A percentile compares a stretch with the other conserved stretches of the same genome.
phyloP scores from a whole-genome alignment of 108 stramenopile species.

The Chaetoceros muelleri region DNA sequence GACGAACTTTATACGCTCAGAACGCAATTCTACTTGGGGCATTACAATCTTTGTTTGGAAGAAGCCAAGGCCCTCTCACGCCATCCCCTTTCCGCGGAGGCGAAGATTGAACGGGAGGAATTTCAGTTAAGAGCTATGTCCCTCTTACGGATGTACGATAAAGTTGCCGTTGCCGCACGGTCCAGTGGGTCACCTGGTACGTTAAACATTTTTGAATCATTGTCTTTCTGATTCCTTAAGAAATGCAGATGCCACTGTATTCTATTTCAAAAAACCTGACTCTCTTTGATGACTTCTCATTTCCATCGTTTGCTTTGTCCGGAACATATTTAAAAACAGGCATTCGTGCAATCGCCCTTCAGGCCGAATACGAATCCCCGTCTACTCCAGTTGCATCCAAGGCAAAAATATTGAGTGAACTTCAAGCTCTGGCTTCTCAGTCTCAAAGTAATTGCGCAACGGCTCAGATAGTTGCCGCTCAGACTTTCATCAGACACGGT shows the following conservation, averaged over 20 bases:
- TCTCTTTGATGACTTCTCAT: neutral
- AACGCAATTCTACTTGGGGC: conserved; percentile 95
- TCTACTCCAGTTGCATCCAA: conserved; percentile 22
- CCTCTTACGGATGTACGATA: conserved; percentile 75
- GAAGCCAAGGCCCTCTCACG: conserved; percentile 67
- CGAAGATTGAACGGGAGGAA: conserved; percentile 89
- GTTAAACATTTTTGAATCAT: neutral
- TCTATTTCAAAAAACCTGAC: neutral
- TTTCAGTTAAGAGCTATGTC: conserved; percentile 76
- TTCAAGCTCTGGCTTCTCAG: conserved; percentile 34
- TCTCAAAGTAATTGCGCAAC: conserved; percentile 46
- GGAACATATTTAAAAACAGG: too few species aligned
- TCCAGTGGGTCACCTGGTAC: conserved; percentile 27
- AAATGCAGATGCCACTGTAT: conserved; percentile 1
- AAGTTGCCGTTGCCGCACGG: conserved; percentile 58
- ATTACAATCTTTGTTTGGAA: conserved; percentile 80
- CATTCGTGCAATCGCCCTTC: conserved; percentile 61
- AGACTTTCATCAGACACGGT: conserved; percentile 62
- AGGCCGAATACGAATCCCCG: conserved; percentile 50
- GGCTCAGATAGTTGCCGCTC: conserved; percentile 82
- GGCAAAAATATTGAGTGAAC: conserved; percentile 17
- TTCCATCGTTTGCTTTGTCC: neutral
- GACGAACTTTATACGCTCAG: conserved; percentile 98
- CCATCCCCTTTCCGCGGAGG: conserved; percentile 60
- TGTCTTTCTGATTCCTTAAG: conserved; percentile 14